Evolutionary conservation across 2,329 filamentous ascomycete genomes (phyloP).

Genomic region (Xylariaceae sp.): DNA sequence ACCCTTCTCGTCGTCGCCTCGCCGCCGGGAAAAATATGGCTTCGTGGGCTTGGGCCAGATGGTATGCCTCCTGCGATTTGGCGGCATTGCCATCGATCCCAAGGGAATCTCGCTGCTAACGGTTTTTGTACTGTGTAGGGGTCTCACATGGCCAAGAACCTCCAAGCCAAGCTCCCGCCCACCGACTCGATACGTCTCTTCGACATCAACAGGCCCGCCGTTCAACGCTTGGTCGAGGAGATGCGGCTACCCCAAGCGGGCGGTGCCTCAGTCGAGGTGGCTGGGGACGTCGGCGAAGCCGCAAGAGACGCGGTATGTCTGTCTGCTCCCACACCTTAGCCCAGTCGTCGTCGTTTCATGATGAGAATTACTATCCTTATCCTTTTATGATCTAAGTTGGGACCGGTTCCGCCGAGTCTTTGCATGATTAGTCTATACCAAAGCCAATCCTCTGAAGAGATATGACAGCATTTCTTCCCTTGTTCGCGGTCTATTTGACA

Average conservation of each 20-base stretch:
- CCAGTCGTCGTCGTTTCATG: slow-evolving; percentile 19
- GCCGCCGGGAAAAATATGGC: slow-evolving; percentile 45
- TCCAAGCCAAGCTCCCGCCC: slow-evolving; percentile 47
- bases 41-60: slow-evolving; percentile 56
- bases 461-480: slow-evolving; percentile 4
- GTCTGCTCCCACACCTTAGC: slow-evolving; percentile 16
- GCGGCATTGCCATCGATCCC: not conserved
- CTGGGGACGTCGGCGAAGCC: slow-evolving; percentile 38
- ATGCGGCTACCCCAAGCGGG: slow-evolving; percentile 32
- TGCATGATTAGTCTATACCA: slow-evolving; percentile 55
- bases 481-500: not conserved
- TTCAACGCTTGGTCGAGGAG: slow-evolving; percentile 39
- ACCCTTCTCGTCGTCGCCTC: slow-evolving; percentile 42
- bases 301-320: slow-evolving; percentile 42
- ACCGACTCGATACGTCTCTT: slow-evolving; percentile 46
- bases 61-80: slow-evolving; percentile 33
- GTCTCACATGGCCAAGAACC: slow-evolving; percentile 56
- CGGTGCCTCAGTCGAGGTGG: slow-evolving; percentile 40
- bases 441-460: slow-evolving; percentile 68
- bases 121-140: no score
- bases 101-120: slow-evolving; percentile 4
- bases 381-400: slow-evolving; percentile 69
- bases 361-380: no score
- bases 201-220: slow-evolving; percentile 47
- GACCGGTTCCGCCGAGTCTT: slow-evolving; percentile 45